Conservation (phyloP, 192 early-diverging fungal genomes). For the Pilaira anomala region DNA sequence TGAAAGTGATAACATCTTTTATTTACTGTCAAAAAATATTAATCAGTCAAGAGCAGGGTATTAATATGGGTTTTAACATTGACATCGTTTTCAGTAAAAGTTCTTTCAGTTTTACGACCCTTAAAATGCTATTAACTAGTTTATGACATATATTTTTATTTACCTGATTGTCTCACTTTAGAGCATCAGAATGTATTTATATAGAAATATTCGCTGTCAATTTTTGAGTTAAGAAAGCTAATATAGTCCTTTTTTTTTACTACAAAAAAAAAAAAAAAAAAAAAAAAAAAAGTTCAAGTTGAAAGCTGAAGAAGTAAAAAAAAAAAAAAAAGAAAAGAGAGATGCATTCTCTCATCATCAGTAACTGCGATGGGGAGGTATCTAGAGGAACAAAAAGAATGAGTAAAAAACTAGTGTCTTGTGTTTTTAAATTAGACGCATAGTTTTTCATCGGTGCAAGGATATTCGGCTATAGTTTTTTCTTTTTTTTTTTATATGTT, state of each 20-base stretch:
- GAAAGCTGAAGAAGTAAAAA: conserved; percentile 72
- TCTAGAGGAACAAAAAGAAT: conserved; percentile 39
- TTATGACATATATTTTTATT: too few relatives aligned
- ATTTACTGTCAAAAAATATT: conserved; percentile 11
- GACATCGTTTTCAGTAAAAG: conserved; percentile 89
- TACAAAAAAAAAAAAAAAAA: conserved; percentile 17
- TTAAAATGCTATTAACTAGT: conserved; percentile 35
- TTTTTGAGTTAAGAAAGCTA: conserved; percentile 82
- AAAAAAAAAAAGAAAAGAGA: too few relatives aligned
- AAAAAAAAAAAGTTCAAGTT: conserved; percentile 47
- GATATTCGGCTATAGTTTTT: conserved; percentile 66
- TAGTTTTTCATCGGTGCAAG: conserved; percentile 85
- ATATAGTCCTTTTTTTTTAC: conserved; percentile 70
- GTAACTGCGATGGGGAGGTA: conserved; percentile 92
- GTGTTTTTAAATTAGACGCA: conserved; percentile 65
- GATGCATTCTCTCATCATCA: too few relatives aligned
- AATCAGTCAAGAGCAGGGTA: conserved; percentile 69
- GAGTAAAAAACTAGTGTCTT: neutral
- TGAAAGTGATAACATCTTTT: neutral
- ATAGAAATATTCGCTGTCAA: conserved; percentile 82
- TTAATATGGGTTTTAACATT: conserved; percentile 96
- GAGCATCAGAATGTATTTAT: conserved; percentile 80
- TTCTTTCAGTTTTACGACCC: conserved; percentile 84
- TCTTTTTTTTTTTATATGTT: conserved; percentile 23
- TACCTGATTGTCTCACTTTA: conserved; percentile 70